Conservation (phyloP, 768 basidiomycete species). For the Paxillus involutus region DNA sequence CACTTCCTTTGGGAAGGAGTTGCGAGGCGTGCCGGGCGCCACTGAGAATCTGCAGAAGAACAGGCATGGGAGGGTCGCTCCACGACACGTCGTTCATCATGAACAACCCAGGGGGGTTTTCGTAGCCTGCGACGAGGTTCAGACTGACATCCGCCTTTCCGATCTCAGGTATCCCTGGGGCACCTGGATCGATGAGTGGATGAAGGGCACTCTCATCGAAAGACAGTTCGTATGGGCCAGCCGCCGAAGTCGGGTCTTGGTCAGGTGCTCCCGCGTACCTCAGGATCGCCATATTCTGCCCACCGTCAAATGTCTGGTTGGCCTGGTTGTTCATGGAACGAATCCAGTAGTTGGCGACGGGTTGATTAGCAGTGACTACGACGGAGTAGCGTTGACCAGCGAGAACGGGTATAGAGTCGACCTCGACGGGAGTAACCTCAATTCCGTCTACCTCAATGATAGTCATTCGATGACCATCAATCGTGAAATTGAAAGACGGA, state of each 20-base stretch:
- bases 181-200: conserved; percentile 29
- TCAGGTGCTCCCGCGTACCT: conserved; percentile 46
- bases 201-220: conserved; percentile 43
- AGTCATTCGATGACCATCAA: conserved; percentile 48
- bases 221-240: conserved; percentile 24
- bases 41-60: conserved; percentile 59
- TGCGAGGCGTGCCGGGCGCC: conserved; percentile 47
- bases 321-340: conserved; percentile 35
- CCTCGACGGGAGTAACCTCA: conserved; percentile 41
- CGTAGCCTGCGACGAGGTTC: conserved; percentile 15
- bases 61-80: conserved; percentile 43
- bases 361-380: conserved; percentile 45
- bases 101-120: background rate
- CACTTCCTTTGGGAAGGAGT: conserved; percentile 48
- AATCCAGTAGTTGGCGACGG: conserved; percentile 56
- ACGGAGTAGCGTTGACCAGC: conserved; percentile 46
- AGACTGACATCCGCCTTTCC: conserved; percentile 44
- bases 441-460: conserved; percentile 54
- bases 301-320: conserved; percentile 29
- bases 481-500: conserved; percentile 40
- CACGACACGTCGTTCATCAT: conserved; percentile 32
- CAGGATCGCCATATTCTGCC: conserved; percentile 51
- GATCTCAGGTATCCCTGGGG: conserved; percentile 36
- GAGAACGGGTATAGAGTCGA: conserved; percentile 34
- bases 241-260: conserved; percentile 41